Evolutionary conservation across 768 basidiomycete genomes (phyloP), one percentile per base, ranked within the genome.

Genomic region (Tephrocybe sp.): DNA sequence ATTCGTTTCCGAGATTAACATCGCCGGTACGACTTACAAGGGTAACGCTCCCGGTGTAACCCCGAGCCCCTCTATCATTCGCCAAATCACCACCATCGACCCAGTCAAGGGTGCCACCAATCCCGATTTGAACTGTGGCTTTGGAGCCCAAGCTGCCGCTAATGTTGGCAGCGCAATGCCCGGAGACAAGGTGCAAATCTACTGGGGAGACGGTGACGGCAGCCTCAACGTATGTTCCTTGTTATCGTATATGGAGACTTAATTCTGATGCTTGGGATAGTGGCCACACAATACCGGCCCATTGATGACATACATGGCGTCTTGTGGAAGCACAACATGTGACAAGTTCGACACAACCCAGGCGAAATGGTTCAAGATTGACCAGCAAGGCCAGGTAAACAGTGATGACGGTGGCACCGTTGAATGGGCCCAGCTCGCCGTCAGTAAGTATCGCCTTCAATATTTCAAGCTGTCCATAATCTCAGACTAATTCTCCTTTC

Each of bases 301-400:
- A 8, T 70, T 87, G 70, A 69, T 89, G 67, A 88, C 85, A 32
- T 91, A 91, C 62, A 76, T 91, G 78, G 77, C 86, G 1, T 67
- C 71, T 23, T 91, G 89, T 60, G 79, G 78, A 0, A 65, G 67
- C 32, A 71, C 73, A 0, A 65, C 79, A 2, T 89, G 87, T 66
- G 75, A 76, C 60, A 66, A 82, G 59, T 87, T 83, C 66, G 71
- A 87, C 58, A 59, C 79, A 5, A 71, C 75, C 13, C 58, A 72
- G 17, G 83, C 85, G 8, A 72, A 80, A 60, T 90, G 85, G 85
- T 87, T 89, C 78, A 89, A 89, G 74, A 82, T 86, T 49, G 66
- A 77, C 26, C 74, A 85, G 60, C 69, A 71, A 2, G 82, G 79
- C 2, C 65, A 26, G 26, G 26, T 4, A 26, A 26, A 26, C 26